Evolutionary conservation across 2,329 filamentous ascomycete species (phyloP).

Genomic region (Talaromyces sp.): DNA sequence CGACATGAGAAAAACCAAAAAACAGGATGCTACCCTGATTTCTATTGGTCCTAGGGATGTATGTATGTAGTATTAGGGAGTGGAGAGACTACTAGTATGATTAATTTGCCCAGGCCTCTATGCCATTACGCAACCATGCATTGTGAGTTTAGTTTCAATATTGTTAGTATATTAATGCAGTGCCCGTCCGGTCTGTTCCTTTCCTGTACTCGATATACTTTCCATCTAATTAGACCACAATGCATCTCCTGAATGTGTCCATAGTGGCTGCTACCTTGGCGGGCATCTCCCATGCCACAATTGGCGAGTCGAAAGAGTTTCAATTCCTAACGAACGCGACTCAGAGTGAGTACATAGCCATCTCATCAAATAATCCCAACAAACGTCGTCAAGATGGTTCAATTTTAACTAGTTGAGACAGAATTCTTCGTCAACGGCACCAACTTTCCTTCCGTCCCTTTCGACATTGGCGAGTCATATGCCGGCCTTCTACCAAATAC

Average conservation of each 20-base stretch:
- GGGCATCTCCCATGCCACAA: background rate
- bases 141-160: background rate
- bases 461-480: slow-evolving; percentile 42
- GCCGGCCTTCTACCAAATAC: slow-evolving; percentile 50
- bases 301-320: background rate
- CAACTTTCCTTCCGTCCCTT: slow-evolving; percentile 9
- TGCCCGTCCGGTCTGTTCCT: background rate
- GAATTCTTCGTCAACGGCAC: slow-evolving; percentile 9
- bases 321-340: background rate
- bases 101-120: background rate
- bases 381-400: background rate
- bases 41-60: background rate
- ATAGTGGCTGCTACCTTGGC: background rate
- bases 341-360: background rate
- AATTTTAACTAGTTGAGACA: background rate
- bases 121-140: background rate
- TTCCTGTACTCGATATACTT: background rate
- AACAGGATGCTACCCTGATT: background rate
- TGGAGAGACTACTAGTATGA: background rate
- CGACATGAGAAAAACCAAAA: background rate
- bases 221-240: background rate
- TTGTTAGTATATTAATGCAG: background rate
- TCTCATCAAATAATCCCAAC: background rate
- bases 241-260: background rate
- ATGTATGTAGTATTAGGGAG: background rate